Percentiles rank a stretch among this genome's conserved stretches.
These are phyloP conservation scores for Termitomyces sp. DNA, from an alignment of 768 basidiomycete genomes.

Conservation along the genomic window DNA sequence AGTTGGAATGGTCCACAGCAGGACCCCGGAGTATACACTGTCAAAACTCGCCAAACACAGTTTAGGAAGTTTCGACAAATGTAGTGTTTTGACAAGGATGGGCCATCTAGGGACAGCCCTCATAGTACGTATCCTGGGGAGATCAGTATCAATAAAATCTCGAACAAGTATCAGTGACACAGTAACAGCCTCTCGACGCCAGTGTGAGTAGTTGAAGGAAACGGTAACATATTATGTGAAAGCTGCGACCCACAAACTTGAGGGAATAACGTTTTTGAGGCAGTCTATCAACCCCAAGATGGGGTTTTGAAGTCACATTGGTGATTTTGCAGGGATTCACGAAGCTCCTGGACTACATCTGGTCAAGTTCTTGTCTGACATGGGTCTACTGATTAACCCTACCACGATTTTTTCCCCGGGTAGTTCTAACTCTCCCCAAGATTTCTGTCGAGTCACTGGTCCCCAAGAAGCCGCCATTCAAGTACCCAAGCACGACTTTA, in stretches of 20 bases:
- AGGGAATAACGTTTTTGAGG: background rate
- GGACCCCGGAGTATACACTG: background rate
- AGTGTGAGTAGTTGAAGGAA: background rate
- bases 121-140: too few relatives aligned
- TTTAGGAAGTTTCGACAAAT: background rate
- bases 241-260: background rate
- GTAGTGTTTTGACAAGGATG: too few relatives aligned
- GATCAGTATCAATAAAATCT: too few relatives aligned
- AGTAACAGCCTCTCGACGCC: too few relatives aligned
- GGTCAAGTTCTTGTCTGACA: background rate
- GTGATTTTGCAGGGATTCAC: background rate
- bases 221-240: background rate
- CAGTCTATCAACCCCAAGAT: background rate
- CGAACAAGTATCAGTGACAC: too few relatives aligned
- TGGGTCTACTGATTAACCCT: background rate
- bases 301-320: background rate
- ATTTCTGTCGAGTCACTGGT: background rate
- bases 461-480: background rate
- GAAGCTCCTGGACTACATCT: background rate
- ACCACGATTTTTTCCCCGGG: background rate
- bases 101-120: too few relatives aligned
- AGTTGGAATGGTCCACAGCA: background rate
- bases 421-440: too few relatives aligned
- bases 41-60: background rate
- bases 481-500: too few relatives aligned